Percentiles rank a stretch among this genome's conserved stretches.
Conservation (phyloP, 2,329 filamentous ascomycete genomes). For the Cercospora citrullina region DNA sequence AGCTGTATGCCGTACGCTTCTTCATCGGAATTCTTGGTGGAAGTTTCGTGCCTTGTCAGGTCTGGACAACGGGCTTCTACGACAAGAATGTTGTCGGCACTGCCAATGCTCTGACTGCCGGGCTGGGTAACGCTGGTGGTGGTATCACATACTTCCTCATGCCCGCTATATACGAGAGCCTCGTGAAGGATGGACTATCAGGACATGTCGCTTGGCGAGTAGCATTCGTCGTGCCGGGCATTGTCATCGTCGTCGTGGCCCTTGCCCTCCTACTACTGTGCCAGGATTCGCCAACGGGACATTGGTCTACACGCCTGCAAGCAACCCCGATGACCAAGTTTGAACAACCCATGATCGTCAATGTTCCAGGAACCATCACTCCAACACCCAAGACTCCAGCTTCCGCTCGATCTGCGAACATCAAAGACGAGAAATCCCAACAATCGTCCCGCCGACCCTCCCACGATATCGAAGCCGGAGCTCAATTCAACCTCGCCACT, state of each 20-base stretch:
- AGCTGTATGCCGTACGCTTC: slow-evolving; percentile 73
- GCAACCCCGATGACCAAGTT: slow-evolving; percentile 56
- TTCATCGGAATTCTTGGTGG: slow-evolving; percentile 79
- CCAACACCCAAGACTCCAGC: slow-evolving; percentile 41
- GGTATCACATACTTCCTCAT: slow-evolving; percentile 93
- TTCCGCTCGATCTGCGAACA: slow-evolving; percentile 35
- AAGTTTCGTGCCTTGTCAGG: slow-evolving; percentile 81
- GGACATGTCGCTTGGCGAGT: slow-evolving; percentile 77
- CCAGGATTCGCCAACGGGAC: slow-evolving; percentile 78
- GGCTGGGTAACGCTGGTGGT: slow-evolving; percentile 83
- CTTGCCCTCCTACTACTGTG: slow-evolving; percentile 41
- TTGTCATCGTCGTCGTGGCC: slow-evolving; percentile 23
- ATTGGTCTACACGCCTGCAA: slow-evolving; percentile 70
- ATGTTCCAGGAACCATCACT: slow-evolving; percentile 53
- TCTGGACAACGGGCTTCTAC: slow-evolving; percentile 91
- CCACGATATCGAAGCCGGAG: slow-evolving; percentile 44
- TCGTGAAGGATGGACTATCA: slow-evolving; percentile 26
- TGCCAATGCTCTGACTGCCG: slow-evolving; percentile 80
- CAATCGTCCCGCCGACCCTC: slow-evolving; percentile 42
- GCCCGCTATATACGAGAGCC: slow-evolving; percentile 70
- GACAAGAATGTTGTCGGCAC: slow-evolving; percentile 90
- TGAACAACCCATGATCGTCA: slow-evolving; percentile 47
- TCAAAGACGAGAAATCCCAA: slow-evolving; percentile 44
- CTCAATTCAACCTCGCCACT: slow-evolving; percentile 55
- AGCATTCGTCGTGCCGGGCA: slow-evolving; percentile 73